Evolutionary conservation across 768 basidiomycete genomes (phyloP).

Genomic region (Leccinellum albellum): DNA sequence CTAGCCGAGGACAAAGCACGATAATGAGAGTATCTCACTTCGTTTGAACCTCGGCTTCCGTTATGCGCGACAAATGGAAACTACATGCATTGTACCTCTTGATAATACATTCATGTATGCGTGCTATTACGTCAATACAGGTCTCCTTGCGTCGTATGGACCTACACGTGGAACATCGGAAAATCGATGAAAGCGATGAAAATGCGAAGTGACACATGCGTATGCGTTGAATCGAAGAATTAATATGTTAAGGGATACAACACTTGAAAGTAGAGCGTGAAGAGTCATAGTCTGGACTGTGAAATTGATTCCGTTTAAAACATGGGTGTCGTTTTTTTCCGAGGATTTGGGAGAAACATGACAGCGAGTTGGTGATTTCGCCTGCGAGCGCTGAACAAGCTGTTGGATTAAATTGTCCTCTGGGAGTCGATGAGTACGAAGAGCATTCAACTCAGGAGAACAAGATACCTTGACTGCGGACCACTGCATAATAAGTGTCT

Average conservation of each 20-base stretch:
- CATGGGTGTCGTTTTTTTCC: neutral
- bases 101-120: constrained; percentile 12
- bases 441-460: neutral
- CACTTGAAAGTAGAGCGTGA: neutral
- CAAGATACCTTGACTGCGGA: constrained; percentile 64
- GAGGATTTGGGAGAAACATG: constrained; percentile 3
- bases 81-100: constrained; percentile 5
- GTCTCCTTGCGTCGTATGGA: constrained; percentile 1
- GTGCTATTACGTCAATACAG: constrained; percentile 8
- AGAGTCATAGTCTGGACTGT: neutral
- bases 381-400: neutral
- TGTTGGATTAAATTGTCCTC: constrained; percentile 50
- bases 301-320: neutral
- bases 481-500: constrained; percentile 70
- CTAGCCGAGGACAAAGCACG: constrained; percentile 51
- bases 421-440: constrained; percentile 23
- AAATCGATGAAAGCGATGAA: neutral
- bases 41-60: neutral
- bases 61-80: neutral
- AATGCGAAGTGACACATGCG: neutral
- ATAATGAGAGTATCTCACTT: neutral
- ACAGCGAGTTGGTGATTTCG: neutral
- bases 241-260: neutral
- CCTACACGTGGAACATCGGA: neutral
- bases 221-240: constrained; percentile 1